Evolutionary conservation across 179 eudicot species (phyloP), one percentile per base, ranked within the genome.

Genomic region (Carnegiea gigantea): DNA sequence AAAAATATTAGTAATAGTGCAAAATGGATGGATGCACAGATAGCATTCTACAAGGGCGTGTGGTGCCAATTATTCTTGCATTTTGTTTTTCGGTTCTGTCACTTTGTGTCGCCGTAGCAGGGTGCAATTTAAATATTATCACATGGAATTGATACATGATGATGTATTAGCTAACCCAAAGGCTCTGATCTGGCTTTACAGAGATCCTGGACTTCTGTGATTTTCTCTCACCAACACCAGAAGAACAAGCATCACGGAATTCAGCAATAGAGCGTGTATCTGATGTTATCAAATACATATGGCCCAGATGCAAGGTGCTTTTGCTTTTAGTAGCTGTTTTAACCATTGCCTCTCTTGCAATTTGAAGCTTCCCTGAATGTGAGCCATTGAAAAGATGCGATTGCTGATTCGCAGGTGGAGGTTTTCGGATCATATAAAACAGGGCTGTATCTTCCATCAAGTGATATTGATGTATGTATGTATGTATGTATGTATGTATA

Each of bases 381-480:
- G 54, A 30, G 8, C 36, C 70, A 44, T 30, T 23, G 3, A 59
- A 38, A 65, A 17, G 74, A 12, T 57, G 67, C 49, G 17, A 49
- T n/a, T 64, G 75, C 60, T 70, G 54, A 48, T 57, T 83, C 89
- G 84, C 95, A 96, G 99, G 96, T 88, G 36, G 98, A 94, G 85
- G 95, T 96, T 84, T 96, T 96, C 54, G 99, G 99, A 44, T 96
- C 99, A 4, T 96, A 92, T 86, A 92, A 86, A 89, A 96, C 99
- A 12, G 99, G 99, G 70, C 91, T 96, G 54, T 96, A 92, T 88
- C 96, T 96, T 81, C 99, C 99, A 67, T 91, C 92, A 70, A 96
- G 99, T 84, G 99, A 96, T 83, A 88, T 96, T 81, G 99, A 96
- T 92, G 99, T 96, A 92, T 90, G 95, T 84, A 75, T 77, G 48